Percentiles rank a stretch among this genome's conserved stretches.
Evolutionary conservation across 2,329 filamentous ascomycete species (phyloP).

Genomic region (Talaromyces rugulosus): DNA sequence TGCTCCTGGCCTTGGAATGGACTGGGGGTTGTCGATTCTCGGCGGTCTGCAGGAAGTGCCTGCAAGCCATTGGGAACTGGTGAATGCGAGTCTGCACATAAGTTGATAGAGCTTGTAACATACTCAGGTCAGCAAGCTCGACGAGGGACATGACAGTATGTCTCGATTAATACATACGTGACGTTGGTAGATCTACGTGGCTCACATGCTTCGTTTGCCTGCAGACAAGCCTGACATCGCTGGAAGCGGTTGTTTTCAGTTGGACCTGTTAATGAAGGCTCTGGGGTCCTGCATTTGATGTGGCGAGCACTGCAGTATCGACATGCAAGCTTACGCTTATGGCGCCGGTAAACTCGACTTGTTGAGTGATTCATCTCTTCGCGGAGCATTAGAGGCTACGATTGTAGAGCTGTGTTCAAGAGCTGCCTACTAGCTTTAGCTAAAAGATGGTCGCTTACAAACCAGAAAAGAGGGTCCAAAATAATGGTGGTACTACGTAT

Average conservation of each 20-base stretch:
- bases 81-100: neutral
- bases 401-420: neutral
- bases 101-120: too few relatives aligned
- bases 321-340: neutral
- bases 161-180: too few relatives aligned
- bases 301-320: neutral
- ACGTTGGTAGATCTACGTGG: neutral
- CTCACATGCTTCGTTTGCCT: neutral
- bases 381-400: neutral
- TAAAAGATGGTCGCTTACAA: neutral
- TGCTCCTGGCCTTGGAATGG: neutral
- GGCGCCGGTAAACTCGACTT: neutral
- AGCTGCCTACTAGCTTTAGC: neutral
- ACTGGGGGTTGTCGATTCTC: neutral
- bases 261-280: neutral
- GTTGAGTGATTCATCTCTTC: neutral
- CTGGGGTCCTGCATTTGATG: neutral
- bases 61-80: neutral
- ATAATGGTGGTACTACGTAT: neutral
- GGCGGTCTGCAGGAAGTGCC: neutral
- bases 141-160: too few relatives aligned
- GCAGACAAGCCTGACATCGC: neutral
- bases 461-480: neutral
- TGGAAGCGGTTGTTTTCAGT: neutral
- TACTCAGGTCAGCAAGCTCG: too few relatives aligned